These are phyloP conservation scores for Prosopis cineraria DNA, from an alignment of 306 rosid species.

Conservation along the genomic window DNA sequence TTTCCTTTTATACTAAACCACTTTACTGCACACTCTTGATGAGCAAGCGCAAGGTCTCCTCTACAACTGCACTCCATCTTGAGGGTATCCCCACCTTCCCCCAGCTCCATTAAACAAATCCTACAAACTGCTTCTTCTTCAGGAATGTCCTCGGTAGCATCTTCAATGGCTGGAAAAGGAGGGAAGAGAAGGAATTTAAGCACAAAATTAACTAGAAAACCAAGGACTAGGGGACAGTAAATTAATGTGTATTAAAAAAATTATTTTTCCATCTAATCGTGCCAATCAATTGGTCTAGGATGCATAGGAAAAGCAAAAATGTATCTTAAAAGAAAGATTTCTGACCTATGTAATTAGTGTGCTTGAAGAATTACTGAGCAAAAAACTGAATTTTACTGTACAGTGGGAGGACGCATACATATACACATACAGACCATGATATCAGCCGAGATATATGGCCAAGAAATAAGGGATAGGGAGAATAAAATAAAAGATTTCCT, in stretches of 20 bases:
- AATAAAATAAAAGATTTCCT: too few species aligned
- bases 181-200: conserved; percentile 5
- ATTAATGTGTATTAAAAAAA: background rate
- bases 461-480: too few species aligned
- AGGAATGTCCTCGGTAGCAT: conserved; percentile 82
- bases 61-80: conserved; percentile 97
- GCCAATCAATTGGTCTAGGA: background rate
- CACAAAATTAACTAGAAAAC: conserved; percentile 8
- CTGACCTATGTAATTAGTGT: background rate
- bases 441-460: too few species aligned
- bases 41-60: conserved; percentile 97
- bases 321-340: background rate
- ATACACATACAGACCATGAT: too few species aligned
- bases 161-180: conserved; percentile 52
- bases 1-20: conserved; percentile 97
- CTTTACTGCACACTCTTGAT: conserved; percentile 89
- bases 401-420: too few species aligned
- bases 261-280: background rate
- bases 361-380: too few species aligned
- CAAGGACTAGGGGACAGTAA: background rate
- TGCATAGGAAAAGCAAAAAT: background rate
- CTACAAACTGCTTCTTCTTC: conserved; percentile 97
- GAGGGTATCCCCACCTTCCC: conserved; percentile 80
- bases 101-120: conserved; percentile 80
- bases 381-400: too few species aligned